Conservation (phyloP, 2,329 filamentous ascomycete species). For the Cryphonectria japonica region DNA sequence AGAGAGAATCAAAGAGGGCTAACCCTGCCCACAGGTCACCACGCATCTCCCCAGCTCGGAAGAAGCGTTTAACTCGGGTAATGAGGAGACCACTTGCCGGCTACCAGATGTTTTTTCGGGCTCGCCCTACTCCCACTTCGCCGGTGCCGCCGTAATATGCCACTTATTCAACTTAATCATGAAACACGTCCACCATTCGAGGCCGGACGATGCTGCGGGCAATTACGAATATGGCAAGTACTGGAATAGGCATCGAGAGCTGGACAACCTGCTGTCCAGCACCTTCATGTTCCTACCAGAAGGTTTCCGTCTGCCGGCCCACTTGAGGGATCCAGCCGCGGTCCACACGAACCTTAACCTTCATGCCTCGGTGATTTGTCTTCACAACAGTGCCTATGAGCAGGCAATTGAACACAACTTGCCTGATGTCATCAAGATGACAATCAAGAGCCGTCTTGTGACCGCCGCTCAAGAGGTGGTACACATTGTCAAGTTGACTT, state of each 20-base stretch:
- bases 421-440: constrained; percentile 64
- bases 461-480: constrained; percentile 84
- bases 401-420: constrained; percentile 76
- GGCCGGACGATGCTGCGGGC: constrained; percentile 70
- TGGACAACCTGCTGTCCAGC: constrained; percentile 81
- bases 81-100: constrained; percentile 63
- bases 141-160: constrained; percentile 72
- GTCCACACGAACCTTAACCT: constrained; percentile 87
- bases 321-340: constrained; percentile 70
- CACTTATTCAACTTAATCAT: constrained; percentile 82
- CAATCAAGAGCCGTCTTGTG: constrained; percentile 73
- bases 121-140: constrained; percentile 70
- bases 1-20: constrained; percentile 12
- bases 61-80: constrained; percentile 71
- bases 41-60: constrained; percentile 83
- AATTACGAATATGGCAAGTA: constrained; percentile 77
- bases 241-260: constrained; percentile 81
- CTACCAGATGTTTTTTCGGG: constrained; percentile 68
- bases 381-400: constrained; percentile 87
- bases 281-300: constrained; percentile 80
- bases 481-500: constrained; percentile 78
- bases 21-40: constrained; percentile 55
- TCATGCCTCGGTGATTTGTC: constrained; percentile 83
- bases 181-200: constrained; percentile 75
- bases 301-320: constrained; percentile 70